A percentile compares a stretch with the other conserved stretches of the same genome.
Conservation (phyloP, 2,329 filamentous ascomycete species). For the Nannizziopsis barbatae region DNA sequence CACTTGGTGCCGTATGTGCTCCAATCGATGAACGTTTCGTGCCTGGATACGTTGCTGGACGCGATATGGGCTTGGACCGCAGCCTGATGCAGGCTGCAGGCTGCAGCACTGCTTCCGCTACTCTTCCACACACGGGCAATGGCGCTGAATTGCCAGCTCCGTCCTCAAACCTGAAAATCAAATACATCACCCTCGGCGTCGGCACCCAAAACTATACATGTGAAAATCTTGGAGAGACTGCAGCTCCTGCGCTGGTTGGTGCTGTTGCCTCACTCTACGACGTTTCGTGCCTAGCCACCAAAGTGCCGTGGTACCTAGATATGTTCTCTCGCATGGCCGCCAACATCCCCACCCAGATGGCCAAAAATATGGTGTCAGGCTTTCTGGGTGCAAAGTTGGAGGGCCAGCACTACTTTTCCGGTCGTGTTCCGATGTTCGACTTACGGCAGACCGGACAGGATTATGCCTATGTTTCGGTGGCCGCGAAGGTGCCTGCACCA, state of each 20-base stretch:
- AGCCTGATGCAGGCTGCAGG: neutral
- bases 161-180: conserved; percentile 25
- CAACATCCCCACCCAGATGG: neutral
- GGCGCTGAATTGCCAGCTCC: conserved; percentile 23
- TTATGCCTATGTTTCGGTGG: conserved; percentile 23
- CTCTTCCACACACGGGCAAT: conserved; percentile 16
- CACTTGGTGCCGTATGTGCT: conserved; percentile 5
- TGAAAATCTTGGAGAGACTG: conserved; percentile 19
- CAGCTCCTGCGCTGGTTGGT: conserved; percentile 30
- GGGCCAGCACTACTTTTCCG: conserved; percentile 29
- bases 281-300: conserved; percentile 29
- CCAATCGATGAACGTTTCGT: conserved; percentile 3
- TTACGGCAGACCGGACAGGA: conserved; percentile 20
- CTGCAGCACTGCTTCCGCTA: conserved; percentile 1
- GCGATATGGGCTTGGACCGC: neutral
- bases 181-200: conserved; percentile 37
- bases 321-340: conserved; percentile 2
- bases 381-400: conserved; percentile 19
- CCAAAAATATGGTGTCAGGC: conserved; percentile 16
- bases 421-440: conserved; percentile 26
- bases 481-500: conserved; percentile 23
- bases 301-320: neutral
- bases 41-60: neutral
- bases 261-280: conserved; percentile 39
- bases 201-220: conserved; percentile 45